Base-by-base conservation (phyloP, 495 filamentous ascomycete genomes). In the Copromyces sp. region DNA sequence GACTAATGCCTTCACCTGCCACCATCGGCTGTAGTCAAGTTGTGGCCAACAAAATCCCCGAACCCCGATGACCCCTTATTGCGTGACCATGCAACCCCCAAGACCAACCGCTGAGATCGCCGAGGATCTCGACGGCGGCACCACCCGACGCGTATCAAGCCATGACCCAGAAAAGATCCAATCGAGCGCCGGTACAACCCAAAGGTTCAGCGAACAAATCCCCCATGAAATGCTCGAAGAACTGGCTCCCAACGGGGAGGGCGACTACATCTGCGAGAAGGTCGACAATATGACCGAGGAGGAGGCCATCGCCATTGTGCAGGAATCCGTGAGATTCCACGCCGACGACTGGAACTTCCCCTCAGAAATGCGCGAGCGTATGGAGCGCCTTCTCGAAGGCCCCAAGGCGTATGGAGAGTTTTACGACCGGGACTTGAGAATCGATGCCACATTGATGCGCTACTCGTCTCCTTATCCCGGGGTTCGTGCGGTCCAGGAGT, bases 391-490 rank as follows among this genome's bases (percentile, higher is more conserved):
- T 38, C 45, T 81, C 29, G 61, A 77, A 42, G 79, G 77, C 14
- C 78, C 74, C n/a, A 81, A 79, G 69, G 69, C 68, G 11, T 80
- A 81, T 69, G 80, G 78, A n/a, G 78, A 79, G 12, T 81, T 81
- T 24, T 83, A 80, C 59, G 81, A 82, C 35, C 78, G 79, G 4
- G 81, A 83, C 72, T 69, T 83, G 41, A 72, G 78, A 24, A 77
- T 81, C 42, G 82, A 82, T 72, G 81, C 80, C 39, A 75, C 76
- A 29, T 77, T 82, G 78, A 80, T 81, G 78, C 76, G 77, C 37
- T 83, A 79, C 70, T 80, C 75, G 7, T 84, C 83, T 0, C 83
- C 84, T 0, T 86, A 85, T 71, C 82, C 82, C 2, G 84, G 81
- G n/a, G 84, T 86, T 6, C 80, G 84, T 9, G 81, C 84, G 39